These are phyloP conservation scores for Hermanozyma aechmeae DNA, from an alignment of 805 yeast species.

Conservation along the genomic window DNA sequence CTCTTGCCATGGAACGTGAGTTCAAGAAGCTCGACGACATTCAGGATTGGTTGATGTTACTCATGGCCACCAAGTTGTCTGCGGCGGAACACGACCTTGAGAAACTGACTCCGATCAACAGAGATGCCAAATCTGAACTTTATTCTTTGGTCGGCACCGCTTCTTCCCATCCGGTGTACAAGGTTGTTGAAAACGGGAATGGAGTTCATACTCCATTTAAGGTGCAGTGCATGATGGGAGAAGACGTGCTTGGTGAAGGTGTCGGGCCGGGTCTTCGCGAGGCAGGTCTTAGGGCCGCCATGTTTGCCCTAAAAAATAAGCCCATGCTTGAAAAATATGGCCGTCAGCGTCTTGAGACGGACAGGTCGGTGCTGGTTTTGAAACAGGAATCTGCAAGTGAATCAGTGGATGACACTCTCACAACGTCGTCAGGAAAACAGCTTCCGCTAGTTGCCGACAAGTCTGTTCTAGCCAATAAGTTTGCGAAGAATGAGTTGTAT, in stretches of 20 bases:
- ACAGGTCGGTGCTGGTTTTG: constrained; percentile 1
- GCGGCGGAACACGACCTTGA: constrained; percentile 23
- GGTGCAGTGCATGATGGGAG: constrained; percentile 60
- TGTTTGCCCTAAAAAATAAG: constrained; percentile 58
- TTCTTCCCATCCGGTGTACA: constrained; percentile 51
- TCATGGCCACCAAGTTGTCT: constrained; percentile 39
- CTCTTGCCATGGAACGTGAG: constrained; percentile 51
- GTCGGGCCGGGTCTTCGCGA: constrained; percentile 58
- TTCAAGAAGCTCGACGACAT: constrained; percentile 35
- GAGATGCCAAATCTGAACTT: constrained; percentile 67
- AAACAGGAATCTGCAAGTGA: neutral
- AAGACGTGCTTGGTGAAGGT: constrained; percentile 65
- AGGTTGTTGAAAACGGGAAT: constrained; percentile 35
- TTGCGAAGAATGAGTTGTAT: constrained; percentile 30
- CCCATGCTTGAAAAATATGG: constrained; percentile 56
- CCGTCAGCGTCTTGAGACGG: constrained; percentile 33
- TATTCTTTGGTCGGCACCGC: constrained; percentile 79
- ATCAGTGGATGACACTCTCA: too few species aligned
- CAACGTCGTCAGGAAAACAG: too few species aligned
- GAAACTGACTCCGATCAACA: constrained; percentile 34
- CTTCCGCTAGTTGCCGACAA: constrained; percentile 22
- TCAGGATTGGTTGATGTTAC: constrained; percentile 45
- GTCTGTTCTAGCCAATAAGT: constrained; percentile 18
- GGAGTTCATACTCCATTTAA: constrained; percentile 42
- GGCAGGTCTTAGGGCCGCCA: constrained; percentile 84